Base-by-base conservation (phyloP, 2,329 filamentous ascomycete species). In the Geosmithia putterillii region DNA sequence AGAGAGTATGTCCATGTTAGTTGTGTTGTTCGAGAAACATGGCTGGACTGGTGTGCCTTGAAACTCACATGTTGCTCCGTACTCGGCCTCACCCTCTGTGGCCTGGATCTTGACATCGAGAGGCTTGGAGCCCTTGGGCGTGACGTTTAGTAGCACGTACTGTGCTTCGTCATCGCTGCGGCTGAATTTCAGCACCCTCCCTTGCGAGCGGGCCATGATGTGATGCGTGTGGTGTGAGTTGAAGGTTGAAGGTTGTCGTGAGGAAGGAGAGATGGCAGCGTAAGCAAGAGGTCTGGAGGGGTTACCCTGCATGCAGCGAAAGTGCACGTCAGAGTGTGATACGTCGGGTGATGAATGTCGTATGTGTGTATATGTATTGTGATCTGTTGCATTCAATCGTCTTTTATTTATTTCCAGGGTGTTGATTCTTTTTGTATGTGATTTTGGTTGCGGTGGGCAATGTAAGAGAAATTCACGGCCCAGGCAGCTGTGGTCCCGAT, bases 21-120 rank as follows among this genome's bases (percentile, higher is more conserved):
- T 47, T 46, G 15, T 19, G n/a, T n/a, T 20, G 18, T 15, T 12
- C 19, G 10, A 38, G 17, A 7, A 42, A 51, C 50, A 45, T 28
- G 47, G 41, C 50, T 23, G 17, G 32, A 45, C 40, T 37, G 41
- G 40, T 46, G 47, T 22, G 18, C 6, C 19, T 20, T 39, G 50
- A 46, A 49, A 69, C 75, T 70, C 66, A 81, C 79, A 60, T 47
- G 69, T 69, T 44, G 68, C 60, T 37, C 69, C 64, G 59, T 79
- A 85, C 7, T 78, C 71, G 40, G 68, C 70, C 44, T 74, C 70
- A 44, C 77, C 76, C 52, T 88, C 83, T 23, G 82, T 86, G 28
- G 74, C 83, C 28, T 81, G 67, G 23, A 88, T 59, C 55, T 77
- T 79, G 40, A 85, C 59, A 57, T 86, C 80, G 23, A 87, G 63